phyloP scores from a whole-genome alignment of 169 alveolate species.

The Eimeria maxima region DNA sequence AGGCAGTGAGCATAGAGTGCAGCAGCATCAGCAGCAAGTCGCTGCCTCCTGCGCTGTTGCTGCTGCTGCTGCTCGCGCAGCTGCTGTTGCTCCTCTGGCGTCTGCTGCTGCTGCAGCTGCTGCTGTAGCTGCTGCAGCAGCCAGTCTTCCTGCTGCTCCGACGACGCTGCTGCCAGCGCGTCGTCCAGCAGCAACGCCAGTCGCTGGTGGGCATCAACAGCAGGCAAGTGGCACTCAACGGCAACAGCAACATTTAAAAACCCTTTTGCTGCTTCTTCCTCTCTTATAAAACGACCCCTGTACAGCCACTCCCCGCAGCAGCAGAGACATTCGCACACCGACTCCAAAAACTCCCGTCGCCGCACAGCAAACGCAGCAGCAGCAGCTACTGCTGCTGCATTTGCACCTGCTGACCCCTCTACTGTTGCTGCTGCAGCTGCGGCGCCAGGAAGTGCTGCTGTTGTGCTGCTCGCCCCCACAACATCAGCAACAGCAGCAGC shows the following conservation, averaged over 20 bases:
- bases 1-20: constrained; percentile 30
- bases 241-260: background rate
- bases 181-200: constrained; percentile 51
- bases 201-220: constrained; percentile 33
- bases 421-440: background rate
- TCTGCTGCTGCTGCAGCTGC: background rate
- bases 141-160: constrained; percentile 23
- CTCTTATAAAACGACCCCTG: background rate
- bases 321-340: constrained; percentile 46
- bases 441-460: no score
- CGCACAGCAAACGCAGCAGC: constrained; percentile 31
- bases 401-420: background rate
- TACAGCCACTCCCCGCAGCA: constrained; percentile 78
- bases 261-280: background rate
- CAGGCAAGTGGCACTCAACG: background rate
- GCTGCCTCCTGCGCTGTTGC: background rate
- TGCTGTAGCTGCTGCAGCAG: background rate
- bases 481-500: background rate
- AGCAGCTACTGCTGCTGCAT: constrained; percentile 28
- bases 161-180: background rate
- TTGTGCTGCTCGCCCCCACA: no score
- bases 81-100: background rate
- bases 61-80: constrained; percentile 33
- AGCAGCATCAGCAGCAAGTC: constrained; percentile 37
- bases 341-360: constrained; percentile 10